These are phyloP conservation scores for Vachellia pachyceras DNA, from an alignment of 306 rosid species.

Conservation along the genomic window DNA sequence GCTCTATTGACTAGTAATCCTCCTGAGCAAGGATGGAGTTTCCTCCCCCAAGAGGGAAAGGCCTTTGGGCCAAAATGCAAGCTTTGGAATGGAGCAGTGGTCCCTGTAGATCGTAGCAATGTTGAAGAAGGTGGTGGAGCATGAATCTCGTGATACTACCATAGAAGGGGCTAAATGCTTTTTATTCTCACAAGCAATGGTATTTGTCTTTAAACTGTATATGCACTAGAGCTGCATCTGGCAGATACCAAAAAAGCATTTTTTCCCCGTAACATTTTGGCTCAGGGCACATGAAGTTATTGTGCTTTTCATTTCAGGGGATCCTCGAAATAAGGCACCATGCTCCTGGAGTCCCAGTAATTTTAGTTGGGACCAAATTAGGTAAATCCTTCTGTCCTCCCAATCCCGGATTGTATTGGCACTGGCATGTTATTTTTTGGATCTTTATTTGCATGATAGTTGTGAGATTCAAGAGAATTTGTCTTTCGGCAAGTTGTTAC, in stretches of 20 bases:
- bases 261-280: too few species aligned
- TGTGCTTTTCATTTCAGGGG: slow-evolving; percentile 62
- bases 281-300: neutral
- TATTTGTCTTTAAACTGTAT: too few species aligned
- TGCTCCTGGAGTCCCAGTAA: slow-evolving; percentile 89
- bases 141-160: neutral
- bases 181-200: too few species aligned
- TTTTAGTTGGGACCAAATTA: slow-evolving; percentile 85
- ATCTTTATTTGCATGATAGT: neutral
- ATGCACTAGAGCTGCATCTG: too few species aligned
- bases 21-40: neutral
- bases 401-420: slow-evolving; percentile 24
- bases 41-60: neutral
- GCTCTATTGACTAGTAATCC: neutral
- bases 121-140: neutral
- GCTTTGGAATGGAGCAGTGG: too few species aligned
- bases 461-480: neutral
- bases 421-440: slow-evolving; percentile 14
- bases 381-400: slow-evolving; percentile 49
- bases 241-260: too few species aligned
- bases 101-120: too few species aligned
- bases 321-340: slow-evolving; percentile 88
- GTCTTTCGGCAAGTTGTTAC: neutral
- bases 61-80: neutral
- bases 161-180: too few species aligned